Conservation (phyloP, 2,329 filamentous ascomycete genomes). For the Metarhizium rileyi region DNA sequence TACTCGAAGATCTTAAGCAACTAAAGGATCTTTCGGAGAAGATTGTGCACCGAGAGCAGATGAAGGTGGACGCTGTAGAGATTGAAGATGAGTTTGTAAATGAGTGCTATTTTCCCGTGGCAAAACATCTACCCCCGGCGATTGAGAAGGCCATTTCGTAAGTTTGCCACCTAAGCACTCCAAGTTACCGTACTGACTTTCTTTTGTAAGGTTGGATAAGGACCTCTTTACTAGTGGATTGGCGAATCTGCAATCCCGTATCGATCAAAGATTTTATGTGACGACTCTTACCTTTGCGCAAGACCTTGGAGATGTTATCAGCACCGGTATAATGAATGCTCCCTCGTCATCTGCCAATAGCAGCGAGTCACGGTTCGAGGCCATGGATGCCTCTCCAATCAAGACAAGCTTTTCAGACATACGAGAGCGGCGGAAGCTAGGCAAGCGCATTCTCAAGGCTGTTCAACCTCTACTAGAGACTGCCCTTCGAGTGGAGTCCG, state of each 20-base stretch:
- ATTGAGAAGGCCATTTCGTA: slow-evolving; percentile 74
- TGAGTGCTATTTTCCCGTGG: slow-evolving; percentile 83
- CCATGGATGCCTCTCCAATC: slow-evolving; percentile 36
- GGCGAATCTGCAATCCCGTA: slow-evolving; percentile 35
- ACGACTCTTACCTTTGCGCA: slow-evolving; percentile 47
- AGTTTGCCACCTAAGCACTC: slow-evolving; percentile 31
- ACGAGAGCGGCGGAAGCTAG: slow-evolving; percentile 73
- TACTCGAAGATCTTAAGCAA: slow-evolving; percentile 68
- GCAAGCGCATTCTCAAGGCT: slow-evolving; percentile 78
- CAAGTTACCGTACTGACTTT: slow-evolving; percentile 20
- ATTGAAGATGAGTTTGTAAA: slow-evolving; percentile 74
- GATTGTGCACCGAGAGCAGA: slow-evolving; percentile 64
- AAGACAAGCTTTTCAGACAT: slow-evolving; percentile 55
- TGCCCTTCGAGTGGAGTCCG: slow-evolving; percentile 71
- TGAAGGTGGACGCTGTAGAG: slow-evolving; percentile 68
- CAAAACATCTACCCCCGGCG: slow-evolving; percentile 64
- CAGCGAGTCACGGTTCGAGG: slow-evolving; percentile 19
- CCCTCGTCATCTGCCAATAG: background rate
- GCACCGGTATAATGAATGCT: slow-evolving; percentile 35
- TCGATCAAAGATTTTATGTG: slow-evolving; percentile 49
- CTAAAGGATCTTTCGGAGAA: slow-evolving; percentile 61
- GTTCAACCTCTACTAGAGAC: slow-evolving; percentile 69
- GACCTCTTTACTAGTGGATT: slow-evolving; percentile 47
- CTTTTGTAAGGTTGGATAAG: slow-evolving; percentile 50
- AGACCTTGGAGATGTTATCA: slow-evolving; percentile 46